Conservation (phyloP, 2,329 filamentous ascomycete genomes). For the Microsporum ferrugineum region DNA sequence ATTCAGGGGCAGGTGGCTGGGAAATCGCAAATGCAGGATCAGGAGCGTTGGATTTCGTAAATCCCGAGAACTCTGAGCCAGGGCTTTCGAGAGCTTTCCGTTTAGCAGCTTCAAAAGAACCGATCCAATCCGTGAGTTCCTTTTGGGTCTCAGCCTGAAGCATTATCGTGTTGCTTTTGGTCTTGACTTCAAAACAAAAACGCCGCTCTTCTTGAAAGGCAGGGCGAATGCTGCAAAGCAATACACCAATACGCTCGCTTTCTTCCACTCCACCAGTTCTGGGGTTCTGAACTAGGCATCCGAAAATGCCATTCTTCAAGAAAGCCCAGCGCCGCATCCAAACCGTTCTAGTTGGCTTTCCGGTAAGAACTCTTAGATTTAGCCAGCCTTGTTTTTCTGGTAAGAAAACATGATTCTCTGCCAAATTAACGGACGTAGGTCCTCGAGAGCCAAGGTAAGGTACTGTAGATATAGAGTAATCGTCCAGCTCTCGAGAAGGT, state of each 20-base stretch:
- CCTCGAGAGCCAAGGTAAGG: conserved; percentile 66
- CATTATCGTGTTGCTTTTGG: conserved; percentile 79
- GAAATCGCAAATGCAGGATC: conserved; percentile 85
- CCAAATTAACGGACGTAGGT: conserved; percentile 51
- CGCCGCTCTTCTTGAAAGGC: conserved; percentile 84
- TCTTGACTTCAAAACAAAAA: conserved; percentile 98
- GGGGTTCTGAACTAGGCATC: conserved; percentile 74
- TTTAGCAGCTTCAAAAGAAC: conserved; percentile 87
- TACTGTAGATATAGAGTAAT: conserved; percentile 82
- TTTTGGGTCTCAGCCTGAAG: conserved; percentile 86
- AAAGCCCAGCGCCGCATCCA: conserved; percentile 96
- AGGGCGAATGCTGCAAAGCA: conserved; percentile 85
- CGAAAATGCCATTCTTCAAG: conserved; percentile 89
- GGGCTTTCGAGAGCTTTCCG: conserved; percentile 75
- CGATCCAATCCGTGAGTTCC: conserved; percentile 89
- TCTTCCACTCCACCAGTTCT: conserved; percentile 79
- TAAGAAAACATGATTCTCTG: conserved; percentile 32
- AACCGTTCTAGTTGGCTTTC: conserved; percentile 77
- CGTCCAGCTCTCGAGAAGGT: conserved; percentile 83
- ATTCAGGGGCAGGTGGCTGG: conserved; percentile 76
- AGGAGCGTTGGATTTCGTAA: conserved; percentile 35
- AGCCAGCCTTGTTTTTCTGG: conserved; percentile 91
- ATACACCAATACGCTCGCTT: conserved; percentile 87
- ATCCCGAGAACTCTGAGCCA: conserved; percentile 38
- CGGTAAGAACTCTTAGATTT: conserved; percentile 66